Percentiles rank a stretch among this genome's conserved stretches.
Conservation (phyloP, 306 rosid species). For the Pterocarpus santalinus region DNA sequence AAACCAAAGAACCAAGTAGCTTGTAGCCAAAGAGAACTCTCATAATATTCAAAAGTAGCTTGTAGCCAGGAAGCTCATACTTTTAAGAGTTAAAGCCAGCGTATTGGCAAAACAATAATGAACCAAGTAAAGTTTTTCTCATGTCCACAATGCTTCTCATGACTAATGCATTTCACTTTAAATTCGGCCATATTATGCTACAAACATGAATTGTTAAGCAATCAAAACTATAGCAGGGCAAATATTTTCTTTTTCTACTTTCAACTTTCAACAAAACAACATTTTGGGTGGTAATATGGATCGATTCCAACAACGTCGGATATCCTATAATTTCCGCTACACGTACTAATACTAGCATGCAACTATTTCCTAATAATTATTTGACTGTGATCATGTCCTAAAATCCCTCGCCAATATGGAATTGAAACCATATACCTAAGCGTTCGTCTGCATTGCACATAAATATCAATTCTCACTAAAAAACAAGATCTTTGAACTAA, state of each 20-base stretch:
- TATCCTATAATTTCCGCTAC: neutral
- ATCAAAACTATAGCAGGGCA: slow-evolving; percentile 3
- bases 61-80: neutral
- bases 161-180: neutral
- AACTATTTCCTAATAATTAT: neutral
- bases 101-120: neutral
- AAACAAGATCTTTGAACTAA: slow-evolving; percentile 16
- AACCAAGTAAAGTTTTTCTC: neutral
- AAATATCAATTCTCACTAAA: neutral
- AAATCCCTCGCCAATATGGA: neutral
- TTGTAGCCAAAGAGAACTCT: neutral
- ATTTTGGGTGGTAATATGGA: neutral
- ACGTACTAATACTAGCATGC: neutral
- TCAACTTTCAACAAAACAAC: neutral
- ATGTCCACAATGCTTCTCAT: slow-evolving; percentile 12
- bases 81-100: neutral
- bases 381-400: neutral
- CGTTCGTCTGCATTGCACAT: neutral
- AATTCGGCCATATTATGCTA: neutral
- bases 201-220: neutral
- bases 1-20: no score
- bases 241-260: neutral
- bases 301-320: neutral
- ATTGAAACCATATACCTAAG: neutral
- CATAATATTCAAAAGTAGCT: neutral